Percentiles rank a stretch among this genome's conserved stretches.
phyloP scores from a whole-genome alignment of 768 basidiomycete species.

The Suillus paluster region DNA sequence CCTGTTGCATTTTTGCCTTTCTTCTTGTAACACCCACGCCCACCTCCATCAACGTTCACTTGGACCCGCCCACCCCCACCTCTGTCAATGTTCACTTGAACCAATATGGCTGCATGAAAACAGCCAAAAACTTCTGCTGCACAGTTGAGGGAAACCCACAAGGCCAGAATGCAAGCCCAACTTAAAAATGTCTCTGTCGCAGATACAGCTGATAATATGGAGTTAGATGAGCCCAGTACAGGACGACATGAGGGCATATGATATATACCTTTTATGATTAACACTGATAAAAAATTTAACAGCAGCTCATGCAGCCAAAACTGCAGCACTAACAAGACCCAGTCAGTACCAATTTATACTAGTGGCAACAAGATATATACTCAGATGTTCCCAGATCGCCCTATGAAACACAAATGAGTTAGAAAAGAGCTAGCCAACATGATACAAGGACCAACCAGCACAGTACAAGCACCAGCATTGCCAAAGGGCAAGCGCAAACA shows the following conservation, averaged over 20 bases:
- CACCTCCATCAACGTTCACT: neutral
- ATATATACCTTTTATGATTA: neutral
- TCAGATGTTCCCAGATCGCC: slow-evolving; percentile 1
- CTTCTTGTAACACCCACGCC: neutral
- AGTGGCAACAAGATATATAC: neutral
- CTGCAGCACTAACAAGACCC: neutral
- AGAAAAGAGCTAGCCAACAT: neutral
- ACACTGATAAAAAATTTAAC: neutral
- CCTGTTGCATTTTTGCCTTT: neutral
- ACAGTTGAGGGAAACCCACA: neutral
- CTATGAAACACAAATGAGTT: neutral
- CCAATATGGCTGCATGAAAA: neutral
- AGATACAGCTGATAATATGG: neutral
- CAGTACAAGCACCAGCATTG: slow-evolving; percentile 1
- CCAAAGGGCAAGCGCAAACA: neutral
- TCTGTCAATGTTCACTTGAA: neutral
- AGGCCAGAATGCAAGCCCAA: neutral
- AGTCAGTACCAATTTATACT: neutral
- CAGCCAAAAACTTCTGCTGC: neutral
- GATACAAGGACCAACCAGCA: neutral
- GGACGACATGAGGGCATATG: neutral
- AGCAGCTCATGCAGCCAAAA: neutral
- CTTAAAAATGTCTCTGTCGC: neutral
- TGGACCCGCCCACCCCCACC: too few species aligned
- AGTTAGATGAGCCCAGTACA: neutral